Evolutionary conservation across 2,329 filamentous ascomycete genomes (phyloP), one percentile per base, ranked within the genome.

Genomic region (Aspergillus arachidicola): DNA sequence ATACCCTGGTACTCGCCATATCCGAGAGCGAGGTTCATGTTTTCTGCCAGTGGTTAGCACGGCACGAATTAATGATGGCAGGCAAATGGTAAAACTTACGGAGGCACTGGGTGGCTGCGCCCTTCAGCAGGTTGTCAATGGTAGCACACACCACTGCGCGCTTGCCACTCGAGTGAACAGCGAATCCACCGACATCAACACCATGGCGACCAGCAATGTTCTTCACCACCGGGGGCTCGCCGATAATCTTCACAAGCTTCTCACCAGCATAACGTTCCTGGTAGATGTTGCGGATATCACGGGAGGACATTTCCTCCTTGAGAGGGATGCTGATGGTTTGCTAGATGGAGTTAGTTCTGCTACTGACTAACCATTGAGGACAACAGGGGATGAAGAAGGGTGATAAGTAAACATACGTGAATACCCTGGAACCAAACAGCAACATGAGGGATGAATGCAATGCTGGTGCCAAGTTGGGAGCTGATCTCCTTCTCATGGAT

Each of bases 341-440:
- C 82, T 86, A 54, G n/a, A 62, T 19, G 51, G 60, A n/a, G 63
- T 73, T 68, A 73, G 66, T 38, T 55, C 12, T 23, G 32, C 30
- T 38, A 55, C 4, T 14, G 7, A 38, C 38, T 38, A 55, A 38
- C 32, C 23, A 14, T 50, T 4, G n/a, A 56, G 21, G 10, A 21
- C 28, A 51, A 34, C 19, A 51, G 32, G 2, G 12, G 2, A 58
- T 10, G 7, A 2, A 48, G 10, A 30, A 19, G 19, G 56, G 10
- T 21, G 12, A 6, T 32, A 36, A 19, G 23, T 30, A 19, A 6
- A 73, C 76, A 77, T 80, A 85, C 83, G 75, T 92, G 89, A 71
- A 98, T 98, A 67, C 94, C 94, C 75, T 96, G 91, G 86, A 98
- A 98, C 94, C 93, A 98, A 16, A 91, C 88, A n/a, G 93, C 92